Conservation (phyloP, 371 early-diverging fungal species). For the Batkoa obscura region DNA sequence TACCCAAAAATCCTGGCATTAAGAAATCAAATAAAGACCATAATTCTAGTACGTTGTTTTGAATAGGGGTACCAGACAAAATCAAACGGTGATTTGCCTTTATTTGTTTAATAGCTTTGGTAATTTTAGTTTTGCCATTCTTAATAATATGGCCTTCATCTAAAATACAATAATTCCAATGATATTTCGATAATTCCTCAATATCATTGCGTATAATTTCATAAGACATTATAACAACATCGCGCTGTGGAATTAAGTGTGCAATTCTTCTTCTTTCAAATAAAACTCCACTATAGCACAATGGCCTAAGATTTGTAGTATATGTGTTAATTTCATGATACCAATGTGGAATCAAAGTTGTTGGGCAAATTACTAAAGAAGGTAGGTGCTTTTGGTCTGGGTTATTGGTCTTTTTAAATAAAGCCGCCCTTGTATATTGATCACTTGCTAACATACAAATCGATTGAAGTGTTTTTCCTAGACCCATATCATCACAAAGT, state of each 20-base stretch:
- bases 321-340: constrained; percentile 80
- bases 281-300: constrained; percentile 69
- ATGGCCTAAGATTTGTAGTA: constrained; percentile 50
- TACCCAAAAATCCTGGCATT: constrained; percentile 87
- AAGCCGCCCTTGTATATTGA: constrained; percentile 44
- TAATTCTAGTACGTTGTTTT: constrained; percentile 95
- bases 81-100: constrained; percentile 78
- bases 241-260: constrained; percentile 24
- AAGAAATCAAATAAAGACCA: constrained; percentile 97
- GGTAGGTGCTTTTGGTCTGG: constrained; percentile 51
- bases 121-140: constrained; percentile 89
- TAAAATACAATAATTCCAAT: constrained; percentile 92
- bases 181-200: constrained; percentile 43
- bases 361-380: constrained; percentile 93
- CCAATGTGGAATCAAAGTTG: constrained; percentile 97
- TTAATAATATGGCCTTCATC: constrained; percentile 99
- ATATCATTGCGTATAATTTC: constrained; percentile 94
- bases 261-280: constrained; percentile 50
- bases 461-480: constrained; percentile 95
- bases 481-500: constrained; percentile 98
- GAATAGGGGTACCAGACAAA: constrained; percentile 98
- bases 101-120: constrained; percentile 66
- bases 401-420: constrained; percentile 33
- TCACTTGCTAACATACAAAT: constrained; percentile 89
- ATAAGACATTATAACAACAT: constrained; percentile 87